These are phyloP conservation scores for Alternaria novae-zelandiae DNA, from an alignment of 2,329 filamentous ascomycete species.

Conservation along the genomic window DNA sequence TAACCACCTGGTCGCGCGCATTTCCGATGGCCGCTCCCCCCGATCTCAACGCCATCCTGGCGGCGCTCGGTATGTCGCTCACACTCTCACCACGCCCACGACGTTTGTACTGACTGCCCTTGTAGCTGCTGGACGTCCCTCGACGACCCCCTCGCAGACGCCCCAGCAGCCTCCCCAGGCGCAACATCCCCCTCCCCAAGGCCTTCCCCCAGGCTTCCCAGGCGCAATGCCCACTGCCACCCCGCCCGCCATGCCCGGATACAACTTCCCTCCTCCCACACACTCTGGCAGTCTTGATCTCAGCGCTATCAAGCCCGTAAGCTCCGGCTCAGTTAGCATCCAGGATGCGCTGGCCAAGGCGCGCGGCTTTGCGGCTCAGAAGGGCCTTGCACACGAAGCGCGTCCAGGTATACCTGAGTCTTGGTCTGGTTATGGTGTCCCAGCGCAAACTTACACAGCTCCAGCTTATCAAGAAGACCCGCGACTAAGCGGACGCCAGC, in stretches of 20 bases:
- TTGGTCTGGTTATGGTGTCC: conserved; percentile 43
- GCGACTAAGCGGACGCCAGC: conserved; percentile 57
- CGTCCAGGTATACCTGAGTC: conserved; percentile 53
- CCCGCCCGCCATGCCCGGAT: conserved; percentile 52
- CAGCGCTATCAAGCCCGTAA: conserved; percentile 78
- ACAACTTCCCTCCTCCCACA: conserved; percentile 69
- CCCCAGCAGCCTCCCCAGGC: conserved; percentile 49
- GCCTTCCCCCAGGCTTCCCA: conserved; percentile 53
- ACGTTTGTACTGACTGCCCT: conserved; percentile 13
- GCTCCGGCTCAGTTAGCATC: conserved; percentile 81
- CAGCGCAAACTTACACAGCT: conserved; percentile 41
- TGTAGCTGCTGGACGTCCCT: conserved; percentile 54
- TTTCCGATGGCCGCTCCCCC: conserved; percentile 43
- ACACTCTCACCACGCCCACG: background rate
- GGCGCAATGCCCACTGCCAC: conserved; percentile 50
- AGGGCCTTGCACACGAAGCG: conserved; percentile 66
- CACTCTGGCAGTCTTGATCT: conserved; percentile 80
- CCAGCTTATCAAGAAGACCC: conserved; percentile 54
- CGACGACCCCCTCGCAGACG: conserved; percentile 56
- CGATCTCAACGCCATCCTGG: conserved; percentile 49
- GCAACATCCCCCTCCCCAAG: conserved; percentile 53
- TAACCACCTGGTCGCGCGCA: conserved; percentile 7
- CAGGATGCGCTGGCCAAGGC: conserved; percentile 85
- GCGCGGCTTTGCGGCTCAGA: conserved; percentile 79
- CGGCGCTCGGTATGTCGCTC: conserved; percentile 43